A percentile compares a stretch with the other conserved stretches of the same genome.
phyloP scores from a whole-genome alignment of 1,139 yeast species.

The Kodamaea anthophila region DNA sequence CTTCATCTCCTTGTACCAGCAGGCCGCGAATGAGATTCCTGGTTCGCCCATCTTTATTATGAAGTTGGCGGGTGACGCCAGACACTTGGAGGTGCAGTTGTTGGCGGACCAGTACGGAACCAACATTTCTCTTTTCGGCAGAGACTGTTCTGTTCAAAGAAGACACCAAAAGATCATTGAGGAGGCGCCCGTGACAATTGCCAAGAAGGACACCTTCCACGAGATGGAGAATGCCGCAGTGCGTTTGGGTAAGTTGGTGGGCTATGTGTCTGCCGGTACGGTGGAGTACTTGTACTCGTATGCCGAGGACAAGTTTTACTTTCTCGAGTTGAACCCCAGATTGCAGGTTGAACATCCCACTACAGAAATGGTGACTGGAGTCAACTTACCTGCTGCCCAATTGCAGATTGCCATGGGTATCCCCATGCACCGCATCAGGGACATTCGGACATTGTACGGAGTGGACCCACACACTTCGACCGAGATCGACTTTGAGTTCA shows the following conservation, averaged over 20 bases:
- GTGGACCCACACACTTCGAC: conserved; percentile 92
- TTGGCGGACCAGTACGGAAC: conserved; percentile 95
- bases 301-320: conserved; percentile 89
- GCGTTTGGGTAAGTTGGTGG: conserved; percentile 90
- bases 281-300: conserved; percentile 95
- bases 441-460: conserved; percentile 87
- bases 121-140: conserved; percentile 86
- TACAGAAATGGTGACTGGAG: conserved; percentile 98
- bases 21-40: conserved; percentile 92
- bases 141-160: conserved; percentile 97
- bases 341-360: conserved; percentile 99
- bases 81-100: conserved; percentile 92
- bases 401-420: conserved; percentile 99
- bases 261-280: conserved; percentile 98
- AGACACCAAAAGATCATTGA: conserved; percentile 95
- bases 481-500: conserved; percentile 86
- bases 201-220: conserved; percentile 76
- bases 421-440: conserved; percentile 91
- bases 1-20: conserved; percentile 65
- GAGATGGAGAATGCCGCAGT: conserved; percentile 97
- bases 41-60: conserved; percentile 94
- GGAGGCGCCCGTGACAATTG: conserved; percentile 95
- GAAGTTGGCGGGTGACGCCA: conserved; percentile 91
- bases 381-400: conserved; percentile 96
- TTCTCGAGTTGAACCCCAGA: conserved; percentile 94